A percentile compares a stretch with the other conserved stretches of the same genome.
Conservation (phyloP, 257 asterid species). For the Fraxinus anomala region DNA sequence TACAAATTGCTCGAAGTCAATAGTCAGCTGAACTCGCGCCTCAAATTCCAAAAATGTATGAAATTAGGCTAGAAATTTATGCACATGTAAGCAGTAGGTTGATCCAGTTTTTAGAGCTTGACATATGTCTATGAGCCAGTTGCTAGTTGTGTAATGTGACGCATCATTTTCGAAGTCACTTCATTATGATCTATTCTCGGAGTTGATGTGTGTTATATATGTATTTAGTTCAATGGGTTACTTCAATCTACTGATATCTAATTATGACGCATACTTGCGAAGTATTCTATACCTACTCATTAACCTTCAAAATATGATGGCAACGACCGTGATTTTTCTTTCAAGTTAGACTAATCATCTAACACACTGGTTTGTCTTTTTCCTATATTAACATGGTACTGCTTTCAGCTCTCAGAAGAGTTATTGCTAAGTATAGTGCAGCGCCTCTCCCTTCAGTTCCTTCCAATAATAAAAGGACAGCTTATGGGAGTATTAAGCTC, state of each 20-base stretch:
- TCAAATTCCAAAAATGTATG: too few species aligned
- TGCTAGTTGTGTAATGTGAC: too few species aligned
- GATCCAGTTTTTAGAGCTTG: too few species aligned
- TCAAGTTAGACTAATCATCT: background rate
- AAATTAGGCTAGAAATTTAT: too few species aligned
- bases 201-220: background rate
- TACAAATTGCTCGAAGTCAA: too few species aligned
- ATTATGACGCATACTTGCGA: background rate
- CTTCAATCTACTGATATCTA: background rate
- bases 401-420: slow-evolving; percentile 79
- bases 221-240: background rate
- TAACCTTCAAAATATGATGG: slow-evolving; percentile 6
- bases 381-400: slow-evolving; percentile 27
- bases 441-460: slow-evolving; percentile 60
- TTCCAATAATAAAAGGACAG: slow-evolving; percentile 55
- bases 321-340: background rate
- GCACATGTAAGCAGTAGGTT: too few species aligned
- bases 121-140: too few species aligned
- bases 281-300: background rate
- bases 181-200: background rate
- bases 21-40: too few species aligned
- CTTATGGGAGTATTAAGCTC: slow-evolving; percentile 71
- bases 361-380: background rate
- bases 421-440: slow-evolving; percentile 61
- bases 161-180: too few species aligned